Evolutionary conservation across 225 moss, liverwort and hornwort genomes (phyloP).

Genomic region (Polytrichum formosum): DNA sequence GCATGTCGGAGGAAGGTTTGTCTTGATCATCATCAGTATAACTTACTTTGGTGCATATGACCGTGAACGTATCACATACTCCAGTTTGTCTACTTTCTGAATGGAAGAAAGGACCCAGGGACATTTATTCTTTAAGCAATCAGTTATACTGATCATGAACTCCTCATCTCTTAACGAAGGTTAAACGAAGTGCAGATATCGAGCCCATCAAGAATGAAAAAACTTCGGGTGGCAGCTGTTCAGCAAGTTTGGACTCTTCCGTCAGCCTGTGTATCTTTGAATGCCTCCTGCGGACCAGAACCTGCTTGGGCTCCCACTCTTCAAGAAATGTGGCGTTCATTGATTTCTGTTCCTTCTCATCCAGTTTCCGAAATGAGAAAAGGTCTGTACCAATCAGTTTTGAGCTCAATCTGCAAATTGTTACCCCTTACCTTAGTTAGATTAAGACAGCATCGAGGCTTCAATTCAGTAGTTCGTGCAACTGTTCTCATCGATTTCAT

Average conservation of each 20-base stretch:
- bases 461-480: too few relatives aligned
- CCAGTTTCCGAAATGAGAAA: too few relatives aligned
- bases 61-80: too few relatives aligned
- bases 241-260: constrained; percentile 45
- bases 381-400: not conserved
- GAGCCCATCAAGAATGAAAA: constrained; percentile 14
- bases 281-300: constrained; percentile 24
- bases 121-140: too few relatives aligned
- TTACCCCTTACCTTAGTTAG: too few relatives aligned
- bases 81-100: too few relatives aligned
- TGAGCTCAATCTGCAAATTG: not conserved
- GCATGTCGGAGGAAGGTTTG: constrained; percentile 17
- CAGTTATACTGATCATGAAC: too few relatives aligned
- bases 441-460: too few relatives aligned
- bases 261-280: constrained; percentile 39
- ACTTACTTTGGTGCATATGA: not conserved
- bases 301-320: constrained; percentile 41
- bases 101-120: too few relatives aligned
- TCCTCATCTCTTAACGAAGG: too few relatives aligned
- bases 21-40: not conserved
- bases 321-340: constrained; percentile 39
- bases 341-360: constrained; percentile 6
- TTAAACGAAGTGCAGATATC: too few relatives aligned
- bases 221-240: constrained; percentile 27
- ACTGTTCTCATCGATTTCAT: too few relatives aligned